phyloP scores from a whole-genome alignment of 768 basidiomycete genomes.

The Macrolepiota albuminosa region DNA sequence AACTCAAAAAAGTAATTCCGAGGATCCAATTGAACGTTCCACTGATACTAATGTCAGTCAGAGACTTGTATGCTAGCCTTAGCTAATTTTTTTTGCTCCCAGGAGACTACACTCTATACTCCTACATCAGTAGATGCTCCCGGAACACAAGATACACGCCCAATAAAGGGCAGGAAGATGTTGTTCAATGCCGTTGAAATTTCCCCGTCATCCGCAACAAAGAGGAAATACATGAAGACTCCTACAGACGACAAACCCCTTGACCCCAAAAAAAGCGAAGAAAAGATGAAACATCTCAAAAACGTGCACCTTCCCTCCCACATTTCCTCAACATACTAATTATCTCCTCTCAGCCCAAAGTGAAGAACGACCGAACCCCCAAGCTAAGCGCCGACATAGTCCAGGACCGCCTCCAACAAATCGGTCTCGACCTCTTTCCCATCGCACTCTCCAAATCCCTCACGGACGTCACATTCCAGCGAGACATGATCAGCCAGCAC shows the following conservation, averaged over 20 bases:
- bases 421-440: conserved; percentile 20
- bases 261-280: neutral
- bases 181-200: neutral
- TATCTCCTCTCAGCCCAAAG: neutral
- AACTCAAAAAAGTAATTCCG: neutral
- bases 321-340: neutral
- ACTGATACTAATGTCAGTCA: neutral
- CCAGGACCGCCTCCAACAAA: conserved; percentile 10
- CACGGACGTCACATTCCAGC: conserved; percentile 23
- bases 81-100: neutral
- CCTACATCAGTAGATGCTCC: neutral
- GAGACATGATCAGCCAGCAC: conserved; percentile 22
- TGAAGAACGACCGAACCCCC: neutral
- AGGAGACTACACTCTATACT: neutral
- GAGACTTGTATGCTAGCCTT: neutral
- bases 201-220: neutral
- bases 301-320: neutral
- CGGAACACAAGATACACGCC: neutral
- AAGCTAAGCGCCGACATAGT: conserved; percentile 2
- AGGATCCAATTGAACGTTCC: neutral
- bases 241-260: neutral
- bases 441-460: conserved; percentile 21
- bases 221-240: neutral
- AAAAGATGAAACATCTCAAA: neutral
- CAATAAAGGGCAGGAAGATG: neutral